A percentile compares a stretch with the other conserved stretches of the same genome.
Evolutionary conservation across 257 asterid genomes (phyloP).

Genomic region (Plantago major): DNA sequence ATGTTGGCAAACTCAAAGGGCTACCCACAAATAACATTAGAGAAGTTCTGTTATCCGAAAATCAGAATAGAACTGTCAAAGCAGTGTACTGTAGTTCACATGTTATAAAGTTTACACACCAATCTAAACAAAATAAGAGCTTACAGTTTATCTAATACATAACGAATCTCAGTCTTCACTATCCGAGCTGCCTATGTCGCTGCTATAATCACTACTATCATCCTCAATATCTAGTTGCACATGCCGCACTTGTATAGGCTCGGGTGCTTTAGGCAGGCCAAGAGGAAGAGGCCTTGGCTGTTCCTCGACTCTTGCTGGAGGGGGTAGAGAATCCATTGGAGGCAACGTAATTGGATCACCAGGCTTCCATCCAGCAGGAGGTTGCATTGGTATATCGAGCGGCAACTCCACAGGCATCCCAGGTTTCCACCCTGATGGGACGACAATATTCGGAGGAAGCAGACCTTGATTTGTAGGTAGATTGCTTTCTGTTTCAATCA

Average conservation of each 20-base stretch:
- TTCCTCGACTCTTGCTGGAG: slow-evolving; percentile 57
- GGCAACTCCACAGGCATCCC: slow-evolving; percentile 96
- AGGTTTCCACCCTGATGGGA: slow-evolving; percentile 89
- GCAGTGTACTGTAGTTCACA: not conserved
- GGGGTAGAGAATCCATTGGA: slow-evolving; percentile 56
- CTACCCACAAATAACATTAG: too few relatives aligned
- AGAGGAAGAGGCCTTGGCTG: slow-evolving; percentile 43
- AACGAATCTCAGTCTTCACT: slow-evolving; percentile 50
- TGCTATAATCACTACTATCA: slow-evolving; percentile 68
- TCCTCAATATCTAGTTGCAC: slow-evolving; percentile 92
- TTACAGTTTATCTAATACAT: not conserved
- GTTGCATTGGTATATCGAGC: slow-evolving; percentile 59
- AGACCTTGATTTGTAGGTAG: slow-evolving; percentile 43
- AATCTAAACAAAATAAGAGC: not conserved
- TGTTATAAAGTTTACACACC: not conserved
- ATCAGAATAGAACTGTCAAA: not conserved
- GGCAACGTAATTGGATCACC: slow-evolving; percentile 81
- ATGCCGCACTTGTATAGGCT: slow-evolving; percentile 81
- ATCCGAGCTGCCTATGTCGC: slow-evolving; percentile 65
- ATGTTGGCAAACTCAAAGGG: too few relatives aligned
- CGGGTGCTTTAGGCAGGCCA: slow-evolving; percentile 45
- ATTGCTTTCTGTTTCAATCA: slow-evolving; percentile 47
- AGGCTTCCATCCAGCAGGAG: slow-evolving; percentile 96
- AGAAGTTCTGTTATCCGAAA: too few relatives aligned
- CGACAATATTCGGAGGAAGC: slow-evolving; percentile 61